Conservation (phyloP, 2,329 filamentous ascomycete genomes). For the Parafenestella ontariensis region DNA sequence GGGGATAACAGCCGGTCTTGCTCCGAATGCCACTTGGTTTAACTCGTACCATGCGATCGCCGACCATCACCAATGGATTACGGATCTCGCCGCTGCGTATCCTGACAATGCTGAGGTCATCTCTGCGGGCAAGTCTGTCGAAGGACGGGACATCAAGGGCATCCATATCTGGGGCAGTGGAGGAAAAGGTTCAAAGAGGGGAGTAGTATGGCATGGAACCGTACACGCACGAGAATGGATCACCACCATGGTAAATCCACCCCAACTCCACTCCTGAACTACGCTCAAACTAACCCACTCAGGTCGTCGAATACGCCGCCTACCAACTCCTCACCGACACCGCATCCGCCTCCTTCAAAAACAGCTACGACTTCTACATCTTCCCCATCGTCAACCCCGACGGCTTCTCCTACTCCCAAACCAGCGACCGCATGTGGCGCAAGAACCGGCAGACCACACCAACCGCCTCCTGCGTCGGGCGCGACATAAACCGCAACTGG, state of each 20-base stretch:
- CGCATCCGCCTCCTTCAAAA: slow-evolving; percentile 53
- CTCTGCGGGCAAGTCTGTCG: slow-evolving; percentile 42
- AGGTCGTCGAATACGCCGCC: slow-evolving; percentile 46
- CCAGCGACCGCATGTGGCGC: slow-evolving; percentile 49
- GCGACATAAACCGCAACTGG: slow-evolving; percentile 53
- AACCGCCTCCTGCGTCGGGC: slow-evolving; percentile 42
- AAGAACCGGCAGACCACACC: slow-evolving; percentile 47
- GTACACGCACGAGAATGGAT: slow-evolving; percentile 51
- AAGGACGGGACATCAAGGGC: slow-evolving; percentile 48
- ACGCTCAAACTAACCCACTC: slow-evolving; percentile 6
- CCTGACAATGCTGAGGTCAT: slow-evolving; percentile 46
- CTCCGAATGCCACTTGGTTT: slow-evolving; percentile 45
- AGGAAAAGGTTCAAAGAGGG: slow-evolving; percentile 47
- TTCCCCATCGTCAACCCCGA: slow-evolving; percentile 50
- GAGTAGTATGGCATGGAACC: slow-evolving; percentile 48
- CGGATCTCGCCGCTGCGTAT: slow-evolving; percentile 44
- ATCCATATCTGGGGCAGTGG: slow-evolving; percentile 50
- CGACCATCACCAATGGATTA: slow-evolving; percentile 44
- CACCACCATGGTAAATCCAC: slow-evolving; percentile 34
- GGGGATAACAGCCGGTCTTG: slow-evolving; percentile 28
- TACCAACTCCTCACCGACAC: slow-evolving; percentile 46
- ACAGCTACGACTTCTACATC: slow-evolving; percentile 72
- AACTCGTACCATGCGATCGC: slow-evolving; percentile 47
- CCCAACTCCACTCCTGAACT: neutral
- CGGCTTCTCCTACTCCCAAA: slow-evolving; percentile 49